Base-by-base conservation (phyloP, 2,329 filamentous ascomycete genomes). In the Colletotrichum camelliae region DNA sequence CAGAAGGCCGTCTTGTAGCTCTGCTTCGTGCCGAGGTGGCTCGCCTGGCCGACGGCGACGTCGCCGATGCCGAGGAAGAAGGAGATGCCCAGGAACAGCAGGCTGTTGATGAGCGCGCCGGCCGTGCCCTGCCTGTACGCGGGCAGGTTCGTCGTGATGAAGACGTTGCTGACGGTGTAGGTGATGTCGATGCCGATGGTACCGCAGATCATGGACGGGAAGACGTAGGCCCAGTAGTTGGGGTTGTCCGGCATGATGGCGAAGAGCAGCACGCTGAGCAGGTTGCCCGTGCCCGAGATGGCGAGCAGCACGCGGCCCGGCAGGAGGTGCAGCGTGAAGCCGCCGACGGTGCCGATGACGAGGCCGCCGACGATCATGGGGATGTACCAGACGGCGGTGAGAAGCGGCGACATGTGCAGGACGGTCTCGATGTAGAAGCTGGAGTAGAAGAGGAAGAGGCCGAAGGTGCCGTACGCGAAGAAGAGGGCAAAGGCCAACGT, bases 141-240 rank as follows among this genome's bases (percentile, higher is more conserved):
- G 0, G 94, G 93, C 77, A 96, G 86, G 16, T 90, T 91, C 0
- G 94, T 95, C 0, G 94, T 95, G 82, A 95, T 94, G 83, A 94
- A 96, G 75, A 96, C 90, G 80, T 94, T 96, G 21, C 92, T 91
- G 2, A 96, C 90, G 80, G 93, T 95, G 84, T 93, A 96, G 8
- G 91, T 92, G 70, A 96, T 91, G 80, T 96, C 94, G 75, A 96
- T 92, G 21, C 93, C 94, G 39, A 96, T 87, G 0, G 94, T 96
- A 15, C 89, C 89, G 77, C 92, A 91, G 5, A 93, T 82, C 92
- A 94, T 94, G 70, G 91, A 86, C 0, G 94, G 93, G 80, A 96
- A 95, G 27, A 95, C 88, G 80, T 90, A 96, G 0, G 92, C 90
- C 94, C 94, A 96, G 86, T 94, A 94, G 60, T 90, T 89, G 4